Evolutionary conservation across 257 asterid species (phyloP).

Genomic region (Catharanthus roseus): DNA sequence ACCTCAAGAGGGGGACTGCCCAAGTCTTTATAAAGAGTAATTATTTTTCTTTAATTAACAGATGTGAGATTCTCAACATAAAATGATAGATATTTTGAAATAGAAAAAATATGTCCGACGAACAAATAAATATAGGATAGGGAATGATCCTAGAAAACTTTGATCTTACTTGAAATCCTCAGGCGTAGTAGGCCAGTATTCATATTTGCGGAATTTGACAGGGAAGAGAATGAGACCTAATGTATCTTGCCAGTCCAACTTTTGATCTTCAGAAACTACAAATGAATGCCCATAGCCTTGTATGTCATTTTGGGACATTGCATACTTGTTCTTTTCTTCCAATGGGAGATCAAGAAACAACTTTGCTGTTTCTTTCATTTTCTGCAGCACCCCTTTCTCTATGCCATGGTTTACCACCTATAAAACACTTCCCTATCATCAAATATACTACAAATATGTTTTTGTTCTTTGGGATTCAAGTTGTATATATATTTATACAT

Average conservation of each 20-base stretch:
- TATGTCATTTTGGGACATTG: constrained; percentile 36
- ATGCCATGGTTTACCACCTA: constrained; percentile 42
- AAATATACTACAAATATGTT: too few relatives aligned
- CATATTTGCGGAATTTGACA: constrained; percentile 16
- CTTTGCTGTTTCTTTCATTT: constrained; percentile 28
- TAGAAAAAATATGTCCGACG: too few relatives aligned
- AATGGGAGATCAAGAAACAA: constrained; percentile 39
- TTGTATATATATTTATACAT: too few relatives aligned
- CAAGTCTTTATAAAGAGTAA: too few relatives aligned
- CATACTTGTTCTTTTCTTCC: constrained; percentile 16
- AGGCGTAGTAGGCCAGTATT: constrained; percentile 42
- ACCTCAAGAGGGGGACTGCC: too few relatives aligned
- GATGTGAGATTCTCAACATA: too few relatives aligned
- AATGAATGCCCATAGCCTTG: constrained; percentile 49
- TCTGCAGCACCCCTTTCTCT: constrained; percentile 22
- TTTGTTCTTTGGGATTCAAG: too few relatives aligned
- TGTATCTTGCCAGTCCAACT: constrained; percentile 46
- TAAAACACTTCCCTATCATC: too few relatives aligned
- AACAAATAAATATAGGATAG: too few relatives aligned
- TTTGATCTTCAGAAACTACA: constrained; percentile 38
- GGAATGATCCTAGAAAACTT: too few relatives aligned
- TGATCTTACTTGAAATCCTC: constrained; percentile 43
- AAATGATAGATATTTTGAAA: too few relatives aligned
- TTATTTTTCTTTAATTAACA: too few relatives aligned
- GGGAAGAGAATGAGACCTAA: constrained; percentile 32